Base-by-base conservation (phyloP, 495 filamentous ascomycete species). In the Penicillium goetzii region DNA sequence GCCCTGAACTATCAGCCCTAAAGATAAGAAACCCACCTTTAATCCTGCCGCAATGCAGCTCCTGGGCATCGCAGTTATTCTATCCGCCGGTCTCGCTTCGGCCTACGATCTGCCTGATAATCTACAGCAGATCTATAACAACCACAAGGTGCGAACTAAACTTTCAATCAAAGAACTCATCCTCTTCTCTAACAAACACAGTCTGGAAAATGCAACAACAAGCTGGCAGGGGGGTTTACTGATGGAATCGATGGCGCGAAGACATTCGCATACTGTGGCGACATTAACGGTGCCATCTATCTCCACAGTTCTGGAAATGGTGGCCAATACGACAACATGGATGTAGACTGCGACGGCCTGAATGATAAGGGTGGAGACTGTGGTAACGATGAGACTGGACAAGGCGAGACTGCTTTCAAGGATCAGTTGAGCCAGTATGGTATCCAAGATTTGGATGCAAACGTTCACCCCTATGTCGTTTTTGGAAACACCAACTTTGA, bases 271-370 rank as follows among this genome's bases (percentile, higher is more conserved):
- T 77, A 79, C 57, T 76, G 75, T 59, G 67, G 68, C 14, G 71
- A 75, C 55, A 71, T 73, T 38, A 25, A 55, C 32, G 63, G 66
- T 8, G 71, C 61, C n/a, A 72, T 79, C 51, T 79, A 61, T 63
- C 61, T 77, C 8, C 69, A 76, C 26, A 65, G 66, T 43, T 56
- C 64, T 1, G 54, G 41, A 5, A 68, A 65, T 26, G 65, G 68
- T 0, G 69, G 68, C 7, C 34, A 68, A 53, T 74, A 74, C 41
- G 69, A 59, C 21, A 67, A 77, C 71, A 89, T 90, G 86, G 88
- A 90, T 68, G 79, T 90, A 57, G 87, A 90, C 73, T 90, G 88
- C 68, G 86, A 90, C 62, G 88, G 88, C 8, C 70, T 73, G n/a
- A 80, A 85, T 59, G 69, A 74, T 11, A 67, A 74, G 4, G 69